These are phyloP conservation scores for Ruellia speciosa DNA, from an alignment of 305 asterid genomes.

Conservation along the genomic window DNA sequence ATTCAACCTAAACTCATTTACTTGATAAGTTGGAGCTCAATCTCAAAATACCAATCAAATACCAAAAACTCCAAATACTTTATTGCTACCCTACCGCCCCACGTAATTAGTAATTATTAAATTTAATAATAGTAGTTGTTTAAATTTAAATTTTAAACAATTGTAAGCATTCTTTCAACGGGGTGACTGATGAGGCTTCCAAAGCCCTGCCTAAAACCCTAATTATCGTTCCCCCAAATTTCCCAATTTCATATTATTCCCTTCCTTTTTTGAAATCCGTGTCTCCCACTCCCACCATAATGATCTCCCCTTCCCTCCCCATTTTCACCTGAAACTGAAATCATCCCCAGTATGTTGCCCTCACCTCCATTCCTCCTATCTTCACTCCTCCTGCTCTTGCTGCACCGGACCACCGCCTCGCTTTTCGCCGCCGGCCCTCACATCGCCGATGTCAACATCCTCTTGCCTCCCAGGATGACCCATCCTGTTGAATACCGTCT, in stretches of 20 bases:
- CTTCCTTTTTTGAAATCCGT: neutral
- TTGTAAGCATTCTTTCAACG: too few relatives aligned
- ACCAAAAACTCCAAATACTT: too few relatives aligned
- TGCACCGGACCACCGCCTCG: constrained; percentile 32
- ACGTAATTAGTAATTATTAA: too few relatives aligned
- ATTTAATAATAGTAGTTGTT: too few relatives aligned
- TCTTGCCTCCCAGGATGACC: constrained; percentile 86
- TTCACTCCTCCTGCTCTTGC: constrained; percentile 24
- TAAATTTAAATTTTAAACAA: too few relatives aligned
- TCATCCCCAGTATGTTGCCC: constrained; percentile 24
- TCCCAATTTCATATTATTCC: constrained; percentile 1
- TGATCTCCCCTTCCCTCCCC: constrained; percentile 23
- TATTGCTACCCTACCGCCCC: too few relatives aligned
- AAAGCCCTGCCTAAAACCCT: constrained; percentile 38
- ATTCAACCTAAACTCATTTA: too few relatives aligned
- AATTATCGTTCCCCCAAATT: constrained; percentile 1
- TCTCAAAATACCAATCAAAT: too few relatives aligned
- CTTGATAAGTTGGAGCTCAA: too few relatives aligned
- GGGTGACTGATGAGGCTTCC: too few relatives aligned
- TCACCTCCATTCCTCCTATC: constrained; percentile 24
- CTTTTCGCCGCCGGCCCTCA: constrained; percentile 53
- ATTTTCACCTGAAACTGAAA: constrained; percentile 37
- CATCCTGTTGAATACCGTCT: constrained; percentile 81
- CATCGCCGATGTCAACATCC: constrained; percentile 79
- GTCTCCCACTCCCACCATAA: constrained; percentile 12